Evolutionary conservation across 139 green algal genomes (phyloP), one percentile per base, ranked within the genome.

Genomic region (Medakamo hakoo): DNA sequence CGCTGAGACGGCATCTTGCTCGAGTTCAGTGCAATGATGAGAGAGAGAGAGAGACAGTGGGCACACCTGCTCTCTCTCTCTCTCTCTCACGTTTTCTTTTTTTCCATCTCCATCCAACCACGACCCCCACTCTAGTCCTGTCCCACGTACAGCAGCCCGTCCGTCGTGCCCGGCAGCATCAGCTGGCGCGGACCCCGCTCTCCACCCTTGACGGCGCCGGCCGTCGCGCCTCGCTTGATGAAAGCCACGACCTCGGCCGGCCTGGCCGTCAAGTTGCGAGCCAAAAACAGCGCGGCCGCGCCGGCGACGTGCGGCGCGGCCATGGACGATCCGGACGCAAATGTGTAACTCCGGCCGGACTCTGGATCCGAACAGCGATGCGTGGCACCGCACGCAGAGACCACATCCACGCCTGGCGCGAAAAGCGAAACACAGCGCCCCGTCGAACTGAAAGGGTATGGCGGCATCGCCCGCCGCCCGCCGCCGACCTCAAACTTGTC

Each of bases 231-330:
- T 52, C 40, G 9, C 40, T 52, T 16, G 16, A 52, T 52, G 9
- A 52, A 52, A 9, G 40, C 40, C 40, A 16, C 40, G 9, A 52
- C 40, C 9, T 52, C 40, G 40, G 40, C 40, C 40, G 40, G 40
- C n/a, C n/a, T n/a, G n/a, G n/a, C n/a, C 40, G 40, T 9, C 40
- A 52, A 9, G 40, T 16, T 16, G 9, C 9, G 9, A 9, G 64
- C 60, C 20, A 59, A 31, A 4, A 87, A 63, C 57, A 91, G 69
- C 4, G 75, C 75, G 0, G 79, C 77, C 2, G 75, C 69, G 0
- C 74, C 80, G 1, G 76, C 73, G 0, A 90, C 77, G 16, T 63
- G 62, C 16, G 76, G 77, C 28, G 64, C 60, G 1, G 72, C 69
- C 72, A 78, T 78, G n/a, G 67, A 75, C 27, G 72, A 77, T 16